Percentiles rank a stretch among this genome's conserved stretches.
phyloP scores from a whole-genome alignment of 73 alveolate species.

The Paramecium sexaurelia region DNA sequence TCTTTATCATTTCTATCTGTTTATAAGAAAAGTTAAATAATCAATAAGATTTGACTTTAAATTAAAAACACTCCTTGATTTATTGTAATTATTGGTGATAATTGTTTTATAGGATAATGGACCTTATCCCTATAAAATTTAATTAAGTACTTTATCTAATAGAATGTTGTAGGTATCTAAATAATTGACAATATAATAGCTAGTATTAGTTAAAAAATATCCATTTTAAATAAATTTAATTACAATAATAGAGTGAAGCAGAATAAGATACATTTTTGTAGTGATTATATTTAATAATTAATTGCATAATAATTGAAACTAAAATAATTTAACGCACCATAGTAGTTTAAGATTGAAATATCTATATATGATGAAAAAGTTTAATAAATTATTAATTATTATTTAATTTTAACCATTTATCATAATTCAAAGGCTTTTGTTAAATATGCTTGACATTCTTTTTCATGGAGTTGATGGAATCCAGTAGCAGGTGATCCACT shows the following conservation, averaged over 20 bases:
- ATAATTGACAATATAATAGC: neutral
- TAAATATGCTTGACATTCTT: neutral
- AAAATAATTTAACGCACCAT: too few relatives aligned
- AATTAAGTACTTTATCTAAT: neutral
- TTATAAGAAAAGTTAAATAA: neutral
- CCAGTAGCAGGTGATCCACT: constrained; percentile 69
- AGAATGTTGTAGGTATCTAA: neutral
- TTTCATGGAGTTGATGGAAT: neutral
- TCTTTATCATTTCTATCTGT: neutral
- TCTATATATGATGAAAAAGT: neutral
- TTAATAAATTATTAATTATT: neutral
- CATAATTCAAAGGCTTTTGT: constrained; percentile 28
- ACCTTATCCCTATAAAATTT: neutral
- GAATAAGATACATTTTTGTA: too few relatives aligned
- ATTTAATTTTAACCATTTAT: neutral
- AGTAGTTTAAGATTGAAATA: too few relatives aligned
- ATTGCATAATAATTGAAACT: too few relatives aligned
- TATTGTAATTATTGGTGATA: neutral
- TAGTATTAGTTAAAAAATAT: too few relatives aligned
- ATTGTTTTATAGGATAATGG: neutral
- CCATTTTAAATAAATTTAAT: too few relatives aligned
- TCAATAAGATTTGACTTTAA: neutral
- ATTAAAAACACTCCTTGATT: neutral
- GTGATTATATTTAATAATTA: too few relatives aligned
- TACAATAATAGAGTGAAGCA: neutral